phyloP scores from a whole-genome alignment of 345 rosid genomes.

The Melaleuca quinquenervia region DNA sequence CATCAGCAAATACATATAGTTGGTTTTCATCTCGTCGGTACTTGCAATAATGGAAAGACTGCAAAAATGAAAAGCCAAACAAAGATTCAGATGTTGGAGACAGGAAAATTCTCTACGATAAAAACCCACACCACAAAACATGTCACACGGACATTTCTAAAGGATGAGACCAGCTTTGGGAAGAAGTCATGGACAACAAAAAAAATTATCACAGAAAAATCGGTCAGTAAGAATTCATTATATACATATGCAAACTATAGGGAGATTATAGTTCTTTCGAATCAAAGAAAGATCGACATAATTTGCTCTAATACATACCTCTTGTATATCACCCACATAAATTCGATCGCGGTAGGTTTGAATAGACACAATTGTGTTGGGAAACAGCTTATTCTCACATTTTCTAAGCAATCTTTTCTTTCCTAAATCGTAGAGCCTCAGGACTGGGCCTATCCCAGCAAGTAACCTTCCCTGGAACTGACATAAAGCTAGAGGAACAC shows the following conservation, averaged over 20 bases:
- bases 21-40: conserved; percentile 97
- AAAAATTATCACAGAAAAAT: neutral
- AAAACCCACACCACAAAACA: neutral
- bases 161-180: neutral
- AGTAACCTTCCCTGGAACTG: conserved; percentile 96
- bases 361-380: conserved; percentile 65
- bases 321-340: conserved; percentile 92
- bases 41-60: conserved; percentile 99
- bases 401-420: conserved; percentile 83
- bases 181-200: neutral
- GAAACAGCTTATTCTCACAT: conserved; percentile 94
- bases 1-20: conserved; percentile 91
- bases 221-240: neutral
- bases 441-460: conserved; percentile 84
- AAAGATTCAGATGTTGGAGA: neutral
- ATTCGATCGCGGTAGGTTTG: conserved; percentile 91
- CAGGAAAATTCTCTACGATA: neutral
- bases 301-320: conserved; percentile 31
- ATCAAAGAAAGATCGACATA: neutral
- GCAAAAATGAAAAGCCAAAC: conserved; percentile 11
- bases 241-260: neutral
- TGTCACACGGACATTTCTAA: neutral
- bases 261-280: neutral
- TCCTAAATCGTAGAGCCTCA: conserved; percentile 89
- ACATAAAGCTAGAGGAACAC: conserved; percentile 77